Base-by-base conservation (phyloP, 768 basidiomycete species). In the Suillus subalutaceus region DNA sequence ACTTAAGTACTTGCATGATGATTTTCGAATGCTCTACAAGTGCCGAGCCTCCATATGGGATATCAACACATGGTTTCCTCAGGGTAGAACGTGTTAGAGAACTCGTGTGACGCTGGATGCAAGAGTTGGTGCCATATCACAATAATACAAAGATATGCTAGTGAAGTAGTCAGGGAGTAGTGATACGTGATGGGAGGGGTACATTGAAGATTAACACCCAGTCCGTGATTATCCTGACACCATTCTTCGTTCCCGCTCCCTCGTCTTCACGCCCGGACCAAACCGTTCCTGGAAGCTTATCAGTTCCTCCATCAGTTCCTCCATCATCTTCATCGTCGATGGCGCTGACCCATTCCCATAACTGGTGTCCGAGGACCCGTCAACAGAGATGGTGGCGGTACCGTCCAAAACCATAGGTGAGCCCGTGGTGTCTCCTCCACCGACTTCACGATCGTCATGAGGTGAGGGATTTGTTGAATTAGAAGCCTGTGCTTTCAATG, bases 281-380 rank as follows among this genome's bases (percentile, higher is more conserved):
- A 92, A 96, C 64, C 87, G 84, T 75, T 96, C 94, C 79, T 96
- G 95, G 74, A 97, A 96, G 46, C 79, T 82, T 68, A 96, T 93
- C 32, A 96, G 79, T 75, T 96, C 94, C 72, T 92, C 87, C 89
- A 95, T 95, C 12, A 97, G 81, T 71, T 92, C 93, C 74, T 95
- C 94, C 90, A 97, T 93, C 81, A 91, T 83, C 78, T 86, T 89
- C 87, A 92, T 91, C 48, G 90, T 90, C 73, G 75, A 74, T 57
- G 71, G 69, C 60, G 48, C 52, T 46, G 63, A 56, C 9, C 26
- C 9, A 41, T 58, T 67, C 72, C 57, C 65, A 60, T 43, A 46
- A 35, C 38, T n/a, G 23, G 23, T 15, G 3, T 64, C 56, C 7
- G 61, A 32, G 23, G 64, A 73, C 23, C 70, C 66, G 32, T 74